Evolutionary conservation across 2,329 filamentous ascomycete genomes (phyloP).

Genomic region (Paracoccidioides lutzii): DNA sequence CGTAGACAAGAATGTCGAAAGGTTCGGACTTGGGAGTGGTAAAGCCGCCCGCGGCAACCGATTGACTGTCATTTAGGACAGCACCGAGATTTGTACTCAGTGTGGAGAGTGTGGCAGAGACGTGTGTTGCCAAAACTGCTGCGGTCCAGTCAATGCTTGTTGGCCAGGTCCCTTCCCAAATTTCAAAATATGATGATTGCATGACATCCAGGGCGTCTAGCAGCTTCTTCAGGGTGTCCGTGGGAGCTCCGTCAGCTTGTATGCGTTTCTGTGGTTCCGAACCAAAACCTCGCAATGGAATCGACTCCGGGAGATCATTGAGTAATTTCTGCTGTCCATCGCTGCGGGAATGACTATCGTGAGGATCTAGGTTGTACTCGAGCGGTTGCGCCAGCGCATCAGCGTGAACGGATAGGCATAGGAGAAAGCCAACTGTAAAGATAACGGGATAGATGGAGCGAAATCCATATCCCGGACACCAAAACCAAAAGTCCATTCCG

Average conservation of each 20-base stretch:
- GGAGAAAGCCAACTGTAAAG: slow-evolving; percentile 6
- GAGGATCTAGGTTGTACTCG: slow-evolving; percentile 6
- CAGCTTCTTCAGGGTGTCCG: slow-evolving; percentile 28
- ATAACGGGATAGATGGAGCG: slow-evolving; percentile 4
- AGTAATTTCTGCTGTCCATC: slow-evolving; percentile 5
- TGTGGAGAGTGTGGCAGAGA: slow-evolving; percentile 60
- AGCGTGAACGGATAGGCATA: slow-evolving; percentile 14
- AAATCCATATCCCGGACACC: neutral
- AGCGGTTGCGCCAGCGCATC: slow-evolving; percentile 21
- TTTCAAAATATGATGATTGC: slow-evolving; percentile 64
- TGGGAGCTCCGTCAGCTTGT: slow-evolving; percentile 7
- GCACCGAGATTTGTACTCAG: slow-evolving; percentile 45
- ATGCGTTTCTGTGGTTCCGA: slow-evolving; percentile 13
- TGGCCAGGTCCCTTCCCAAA: slow-evolving; percentile 72
- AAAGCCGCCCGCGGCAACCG: slow-evolving; percentile 8
- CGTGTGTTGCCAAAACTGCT: slow-evolving; percentile 67
- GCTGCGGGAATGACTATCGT: slow-evolving; percentile 14
- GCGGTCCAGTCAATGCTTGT: slow-evolving; percentile 85
- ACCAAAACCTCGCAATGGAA: slow-evolving; percentile 5
- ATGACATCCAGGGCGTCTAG: slow-evolving; percentile 58
- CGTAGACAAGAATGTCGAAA: slow-evolving; percentile 39
- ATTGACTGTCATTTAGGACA: slow-evolving; percentile 23
- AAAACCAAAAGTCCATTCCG: neutral
- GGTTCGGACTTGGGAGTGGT: slow-evolving; percentile 9
- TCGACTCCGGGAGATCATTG: slow-evolving; percentile 8